Base-by-base conservation (phyloP, 805 yeast genomes). In the Teunomyces funiuensis region DNA sequence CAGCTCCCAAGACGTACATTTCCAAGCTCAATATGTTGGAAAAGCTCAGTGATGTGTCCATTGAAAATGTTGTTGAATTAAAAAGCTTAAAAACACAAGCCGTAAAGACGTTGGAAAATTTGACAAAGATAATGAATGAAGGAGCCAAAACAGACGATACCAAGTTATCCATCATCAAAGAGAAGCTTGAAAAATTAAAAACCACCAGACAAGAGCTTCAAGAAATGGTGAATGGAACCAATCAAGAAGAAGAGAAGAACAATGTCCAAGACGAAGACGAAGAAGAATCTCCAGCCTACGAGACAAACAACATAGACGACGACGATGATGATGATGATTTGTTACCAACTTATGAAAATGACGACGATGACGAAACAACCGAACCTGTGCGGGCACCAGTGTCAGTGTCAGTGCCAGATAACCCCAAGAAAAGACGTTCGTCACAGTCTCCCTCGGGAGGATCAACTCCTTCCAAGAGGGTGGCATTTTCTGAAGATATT, bases 401-500 rank as follows among this genome's bases (percentile, higher is more conserved):
- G 5, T 1, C n/a, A n/a, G n/a, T n/a, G n/a, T n/a, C n/a, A n/a
- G n/a, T n/a, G n/a, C n/a, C 25, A 17, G 34, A 31, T 18, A 48
- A 37, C 22, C 37, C 48, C 37, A 50, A 43, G 37, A 52, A 48
- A 34, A 48, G 48, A 42, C 36, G 50, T 43, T 51, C 33, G 49
- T 50, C 66, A 2, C 53, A 53, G 23, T 47, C 55, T 5, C 46
- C 57, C 2, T 54, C 60, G 7, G 58, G 54, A 4, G 45, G 49
- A 17, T 55, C 63, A 2, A 52, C 65, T n/a, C 58, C 61, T 6
- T 44, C 54, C 8, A 66, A 63, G 41, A 56, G 65, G 28, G 75
- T 69, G 6, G 73, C 74, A 19, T 69, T 69, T 42, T 61, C 72
- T 0, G 73, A 69, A 38, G 66, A 68, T 31, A 55, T 69, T 13